Conservation (phyloP, 2,329 filamentous ascomycete species). For the Paecilomyces formosus region DNA sequence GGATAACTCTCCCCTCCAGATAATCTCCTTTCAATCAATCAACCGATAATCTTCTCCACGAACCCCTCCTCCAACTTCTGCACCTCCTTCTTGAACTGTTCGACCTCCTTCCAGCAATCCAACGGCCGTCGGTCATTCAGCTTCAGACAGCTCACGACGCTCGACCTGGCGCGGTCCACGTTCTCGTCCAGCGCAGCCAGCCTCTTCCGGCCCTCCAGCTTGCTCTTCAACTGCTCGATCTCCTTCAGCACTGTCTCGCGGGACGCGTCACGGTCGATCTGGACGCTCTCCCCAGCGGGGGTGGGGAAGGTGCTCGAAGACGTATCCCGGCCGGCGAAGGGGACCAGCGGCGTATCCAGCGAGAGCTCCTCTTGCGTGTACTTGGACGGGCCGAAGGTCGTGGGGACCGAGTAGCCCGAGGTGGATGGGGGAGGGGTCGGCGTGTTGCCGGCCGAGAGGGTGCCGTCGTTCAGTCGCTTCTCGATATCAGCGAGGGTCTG, state of each 20-base stretch:
- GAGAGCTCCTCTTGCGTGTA: conserved; percentile 11
- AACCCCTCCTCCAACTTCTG: conserved; percentile 77
- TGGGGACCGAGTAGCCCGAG: conserved; percentile 11
- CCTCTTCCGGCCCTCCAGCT: conserved; percentile 55
- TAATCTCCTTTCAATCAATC: conserved; percentile 6
- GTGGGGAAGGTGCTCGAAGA: conserved; percentile 4
- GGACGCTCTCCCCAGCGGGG: conserved; percentile 12
- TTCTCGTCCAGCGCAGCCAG: conserved; percentile 58
- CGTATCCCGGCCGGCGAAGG: conserved; percentile 32
- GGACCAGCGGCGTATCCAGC: conserved; percentile 36
- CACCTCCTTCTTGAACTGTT: conserved; percentile 84
- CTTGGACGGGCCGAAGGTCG: conserved; percentile 12
- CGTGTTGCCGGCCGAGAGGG: conserved; percentile 21
- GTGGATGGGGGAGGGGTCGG: conserved; percentile 15
- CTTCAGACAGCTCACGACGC: conserved; percentile 72
- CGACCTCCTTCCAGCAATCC: conserved; percentile 91
- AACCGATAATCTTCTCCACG: conserved; percentile 66
- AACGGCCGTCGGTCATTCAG: conserved; percentile 79
- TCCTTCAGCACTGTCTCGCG: conserved; percentile 49
- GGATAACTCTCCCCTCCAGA: not conserved
- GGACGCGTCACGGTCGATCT: conserved; percentile 39
- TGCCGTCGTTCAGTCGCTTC: conserved; percentile 46
- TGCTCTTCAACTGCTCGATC: conserved; percentile 49
- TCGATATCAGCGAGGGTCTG: conserved; percentile 62
- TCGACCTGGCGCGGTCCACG: conserved; percentile 66